phyloP scores from a whole-genome alignment of 2,329 filamentous ascomycete species.

The Cercospora brassicicola region DNA sequence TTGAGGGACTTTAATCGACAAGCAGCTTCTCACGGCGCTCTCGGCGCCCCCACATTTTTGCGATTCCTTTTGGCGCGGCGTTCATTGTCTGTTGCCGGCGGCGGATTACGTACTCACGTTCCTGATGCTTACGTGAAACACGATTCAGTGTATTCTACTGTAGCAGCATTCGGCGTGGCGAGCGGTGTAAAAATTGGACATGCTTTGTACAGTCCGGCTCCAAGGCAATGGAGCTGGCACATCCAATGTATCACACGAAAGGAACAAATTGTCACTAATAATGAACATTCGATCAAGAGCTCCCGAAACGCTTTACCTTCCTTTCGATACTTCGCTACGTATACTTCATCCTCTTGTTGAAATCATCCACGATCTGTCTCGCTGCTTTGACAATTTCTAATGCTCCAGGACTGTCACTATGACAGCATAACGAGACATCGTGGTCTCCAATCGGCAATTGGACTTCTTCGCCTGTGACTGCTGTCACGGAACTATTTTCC shows the following conservation, averaged over 20 bases:
- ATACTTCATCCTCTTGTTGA: slow-evolving; percentile 38
- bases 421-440: slow-evolving; percentile 47
- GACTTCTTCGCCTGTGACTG: slow-evolving; percentile 46
- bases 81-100: background rate
- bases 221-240: background rate
- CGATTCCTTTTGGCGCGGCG: background rate
- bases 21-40: background rate
- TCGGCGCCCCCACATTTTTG: background rate
- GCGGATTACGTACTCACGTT: background rate
- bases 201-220: slow-evolving; percentile 2
- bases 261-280: background rate
- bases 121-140: background rate
- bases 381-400: slow-evolving; percentile 48
- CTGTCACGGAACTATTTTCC: slow-evolving; percentile 43
- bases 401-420: slow-evolving; percentile 48
- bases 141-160: background rate
- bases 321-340: slow-evolving; percentile 6
- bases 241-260: background rate
- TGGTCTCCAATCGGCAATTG: slow-evolving; percentile 46
- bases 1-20: background rate
- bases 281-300: background rate
- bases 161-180: background rate
- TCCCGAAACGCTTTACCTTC: background rate
- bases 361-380: slow-evolving; percentile 45
- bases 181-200: background rate